These are phyloP conservation scores for Cladosporium sp. DNA, from an alignment of 2,329 filamentous ascomycete species.

Conservation along the genomic window DNA sequence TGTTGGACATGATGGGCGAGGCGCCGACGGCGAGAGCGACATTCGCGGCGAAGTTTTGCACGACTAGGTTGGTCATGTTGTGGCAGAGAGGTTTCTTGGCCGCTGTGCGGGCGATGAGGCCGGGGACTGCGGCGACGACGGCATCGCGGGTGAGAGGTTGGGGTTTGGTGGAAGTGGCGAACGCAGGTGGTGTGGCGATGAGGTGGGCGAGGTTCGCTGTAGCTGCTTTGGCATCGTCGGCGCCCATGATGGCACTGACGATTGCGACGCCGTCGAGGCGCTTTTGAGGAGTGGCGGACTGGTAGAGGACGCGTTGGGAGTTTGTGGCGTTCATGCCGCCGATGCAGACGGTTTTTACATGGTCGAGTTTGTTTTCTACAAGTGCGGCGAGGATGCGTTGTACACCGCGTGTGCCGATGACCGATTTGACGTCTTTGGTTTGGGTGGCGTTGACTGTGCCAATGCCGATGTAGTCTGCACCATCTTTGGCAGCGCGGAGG, in stretches of 20 bases:
- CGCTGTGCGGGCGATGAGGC: conserved; percentile 56
- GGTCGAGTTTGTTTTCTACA: conserved; percentile 37
- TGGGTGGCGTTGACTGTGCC: conserved; percentile 83
- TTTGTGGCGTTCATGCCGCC: conserved; percentile 81
- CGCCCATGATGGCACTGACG: conserved; percentile 81
- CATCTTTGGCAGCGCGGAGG: conserved; percentile 62
- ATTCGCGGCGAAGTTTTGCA: conserved; percentile 92
- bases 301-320: conserved; percentile 67
- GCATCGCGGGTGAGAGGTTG: conserved; percentile 28
- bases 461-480: conserved; percentile 88
- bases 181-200: conserved; percentile 44
- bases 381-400: conserved; percentile 63
- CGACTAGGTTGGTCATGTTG: conserved; percentile 96
- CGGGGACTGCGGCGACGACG: conserved; percentile 26
- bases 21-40: conserved; percentile 79
- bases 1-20: conserved; percentile 91
- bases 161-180: conserved; percentile 26
- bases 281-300: conserved; percentile 57
- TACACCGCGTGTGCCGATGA: conserved; percentile 70
- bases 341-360: conserved; percentile 72
- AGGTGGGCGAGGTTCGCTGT: conserved; percentile 57
- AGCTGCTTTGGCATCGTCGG: conserved; percentile 61
- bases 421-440: conserved; percentile 80
- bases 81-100: conserved; percentile 70
- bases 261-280: conserved; percentile 76